Percentiles rank a stretch among this genome's conserved stretches.
Conservation (phyloP, 148 eudicot species). For the Cornus controversa region DNA sequence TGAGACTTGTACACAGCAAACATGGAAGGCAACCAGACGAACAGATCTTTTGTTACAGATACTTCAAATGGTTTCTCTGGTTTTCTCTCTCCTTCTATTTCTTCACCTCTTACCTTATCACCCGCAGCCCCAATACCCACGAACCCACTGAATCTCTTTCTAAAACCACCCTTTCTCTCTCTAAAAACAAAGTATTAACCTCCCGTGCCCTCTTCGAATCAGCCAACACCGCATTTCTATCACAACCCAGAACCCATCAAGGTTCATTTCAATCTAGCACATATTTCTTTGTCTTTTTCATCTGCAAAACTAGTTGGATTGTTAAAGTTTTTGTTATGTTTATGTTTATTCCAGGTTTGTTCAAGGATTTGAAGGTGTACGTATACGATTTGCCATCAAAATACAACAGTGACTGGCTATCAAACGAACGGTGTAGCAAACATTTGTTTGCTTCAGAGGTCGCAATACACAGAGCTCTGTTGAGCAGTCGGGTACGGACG, state of each 20-base stretch:
- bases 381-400: constrained; percentile 68
- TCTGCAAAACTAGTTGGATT: no score
- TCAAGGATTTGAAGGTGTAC: constrained; percentile 49
- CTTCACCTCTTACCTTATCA: constrained; percentile 37
- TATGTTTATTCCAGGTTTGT: no score
- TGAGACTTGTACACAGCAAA: constrained; percentile 32
- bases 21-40: constrained; percentile 17
- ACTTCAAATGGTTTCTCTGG: constrained; percentile 51
- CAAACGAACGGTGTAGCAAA: constrained; percentile 48
- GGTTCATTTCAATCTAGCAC: no score
- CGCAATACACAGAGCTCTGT: constrained; percentile 67
- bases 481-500: constrained; percentile 43
- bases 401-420: constrained; percentile 65
- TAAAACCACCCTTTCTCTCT: constrained; percentile 11
- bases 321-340: no score
- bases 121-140: constrained; percentile 21
- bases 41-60: constrained; percentile 25
- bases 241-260: constrained; percentile 7
- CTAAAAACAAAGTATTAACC: constrained; percentile 6
- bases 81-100: constrained; percentile 39
- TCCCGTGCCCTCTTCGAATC: constrained; percentile 53
- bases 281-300: no score
- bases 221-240: not conserved
- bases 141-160: constrained; percentile 18
- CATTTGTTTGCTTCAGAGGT: constrained; percentile 89